Conservation (phyloP, 345 rosid genomes). For the Hirschfeldia incana region DNA sequence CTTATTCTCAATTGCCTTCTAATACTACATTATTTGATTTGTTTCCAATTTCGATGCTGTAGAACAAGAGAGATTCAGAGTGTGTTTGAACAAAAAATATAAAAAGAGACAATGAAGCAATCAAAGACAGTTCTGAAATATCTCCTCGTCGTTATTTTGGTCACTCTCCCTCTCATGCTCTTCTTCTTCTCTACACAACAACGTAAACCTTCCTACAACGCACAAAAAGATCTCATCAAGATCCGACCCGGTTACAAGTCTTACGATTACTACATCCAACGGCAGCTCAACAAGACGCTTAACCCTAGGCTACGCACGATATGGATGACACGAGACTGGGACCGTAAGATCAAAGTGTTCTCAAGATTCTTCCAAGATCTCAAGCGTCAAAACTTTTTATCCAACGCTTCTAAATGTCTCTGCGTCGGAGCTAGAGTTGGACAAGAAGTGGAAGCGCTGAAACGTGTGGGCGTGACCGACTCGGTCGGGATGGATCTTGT, state of each 20-base stretch:
- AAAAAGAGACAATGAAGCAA: conserved; percentile 27
- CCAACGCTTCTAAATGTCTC: conserved; percentile 57
- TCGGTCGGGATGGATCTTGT: conserved; percentile 86
- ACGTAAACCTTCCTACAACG: conserved; percentile 14
- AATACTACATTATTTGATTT: conserved; percentile 4
- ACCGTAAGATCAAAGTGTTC: conserved; percentile 72
- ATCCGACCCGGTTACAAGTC: conserved; percentile 78
- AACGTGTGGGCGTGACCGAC: conserved; percentile 57
- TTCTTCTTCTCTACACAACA: conserved; percentile 40
- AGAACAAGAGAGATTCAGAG: not conserved
- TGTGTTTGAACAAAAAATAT: not conserved
- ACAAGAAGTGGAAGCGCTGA: conserved; percentile 80
- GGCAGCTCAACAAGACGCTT: conserved; percentile 88
- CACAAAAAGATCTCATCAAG: conserved; percentile 38
- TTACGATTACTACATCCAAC: conserved; percentile 78
- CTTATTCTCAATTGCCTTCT: conserved; percentile 5
- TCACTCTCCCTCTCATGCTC: conserved; percentile 43
- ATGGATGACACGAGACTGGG: conserved; percentile 92
- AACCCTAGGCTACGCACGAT: conserved; percentile 68
- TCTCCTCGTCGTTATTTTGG: conserved; percentile 42
- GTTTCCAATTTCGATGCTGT: not conserved
- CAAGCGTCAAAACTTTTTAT: conserved; percentile 45
- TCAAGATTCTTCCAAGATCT: conserved; percentile 54
- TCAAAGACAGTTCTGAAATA: conserved; percentile 33
- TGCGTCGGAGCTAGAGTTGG: conserved; percentile 85